A percentile compares a stretch with the other conserved stretches of the same genome.
These are phyloP conservation scores for Myrmaecium sp. DNA, from an alignment of 2,329 filamentous ascomycete genomes.

Conservation along the genomic window DNA sequence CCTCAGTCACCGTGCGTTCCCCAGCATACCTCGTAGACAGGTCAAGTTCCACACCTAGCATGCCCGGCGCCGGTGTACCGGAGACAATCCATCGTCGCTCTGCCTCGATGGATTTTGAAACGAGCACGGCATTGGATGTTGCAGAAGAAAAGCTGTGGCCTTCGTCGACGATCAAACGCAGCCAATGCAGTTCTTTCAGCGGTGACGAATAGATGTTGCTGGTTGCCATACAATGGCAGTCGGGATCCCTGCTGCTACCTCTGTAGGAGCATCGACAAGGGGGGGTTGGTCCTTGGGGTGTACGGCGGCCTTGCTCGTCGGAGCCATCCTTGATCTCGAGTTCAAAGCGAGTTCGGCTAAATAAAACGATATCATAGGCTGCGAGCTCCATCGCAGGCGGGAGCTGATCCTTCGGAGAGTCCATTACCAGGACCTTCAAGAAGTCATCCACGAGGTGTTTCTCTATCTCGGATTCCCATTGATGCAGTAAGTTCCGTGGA, in stretches of 20 bases:
- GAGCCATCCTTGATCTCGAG: conserved; percentile 39
- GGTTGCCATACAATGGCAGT: conserved; percentile 27
- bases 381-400: conserved; percentile 43
- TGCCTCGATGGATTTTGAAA: conserved; percentile 38
- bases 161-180: conserved; percentile 82
- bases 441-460: conserved; percentile 50
- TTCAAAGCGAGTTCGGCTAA: conserved; percentile 60
- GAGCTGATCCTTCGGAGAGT: conserved; percentile 32
- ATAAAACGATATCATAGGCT: conserved; percentile 59
- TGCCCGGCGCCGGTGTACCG: conserved; percentile 70
- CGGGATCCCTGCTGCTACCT: conserved; percentile 23
- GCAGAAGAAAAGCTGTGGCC: conserved; percentile 69
- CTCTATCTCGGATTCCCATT: conserved; percentile 67
- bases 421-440: conserved; percentile 48
- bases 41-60: conserved; percentile 58
- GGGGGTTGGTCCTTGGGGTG: too few species aligned
- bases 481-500: conserved; percentile 64
- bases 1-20: conserved; percentile 11
- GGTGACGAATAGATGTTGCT: conserved; percentile 38
- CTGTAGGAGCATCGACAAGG: conserved; percentile 26
- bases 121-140: conserved; percentile 38
- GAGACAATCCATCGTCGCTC: conserved; percentile 78
- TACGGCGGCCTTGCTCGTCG: conserved; percentile 27
- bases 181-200: conserved; percentile 59
- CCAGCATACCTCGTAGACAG: conserved; percentile 21